Evolutionary conservation across 192 early-diverging fungal genomes (phyloP), one percentile per base, ranked within the genome.

Genomic region (Dissophora globulifera): DNA sequence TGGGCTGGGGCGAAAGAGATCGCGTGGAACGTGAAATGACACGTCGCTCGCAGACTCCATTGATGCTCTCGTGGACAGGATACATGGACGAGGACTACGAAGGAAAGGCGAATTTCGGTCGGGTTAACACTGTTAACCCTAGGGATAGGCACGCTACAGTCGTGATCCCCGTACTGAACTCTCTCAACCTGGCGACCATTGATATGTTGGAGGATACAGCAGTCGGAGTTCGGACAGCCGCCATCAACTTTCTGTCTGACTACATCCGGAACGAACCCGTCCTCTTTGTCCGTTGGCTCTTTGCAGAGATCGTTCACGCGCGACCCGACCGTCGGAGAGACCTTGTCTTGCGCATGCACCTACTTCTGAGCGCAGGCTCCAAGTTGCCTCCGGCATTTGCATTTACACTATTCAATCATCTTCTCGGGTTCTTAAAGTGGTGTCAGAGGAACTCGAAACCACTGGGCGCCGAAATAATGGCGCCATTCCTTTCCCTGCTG

Each of bases 351-450:
- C 75, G 83, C 20, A 51, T 88, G 2, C 67, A 72, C 2, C 60
- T 79, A 33, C 80, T 88, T 26, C 50, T 86, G 20, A 79, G 75
- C 19, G 76, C 80, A 50, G 78, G 82, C 48, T 64, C 80, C 17
- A 83, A 82, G 22, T 50, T 85, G 9, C 86, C 86, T 10, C 83
- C 86, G 0, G 82, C 60, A 0, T 86, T 88, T 60, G 66, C 83
- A 0, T 78, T 83, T 67, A 63, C 78, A 0, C 26, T 88, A 19
- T 84, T 86, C 65, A 88, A 88, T 31, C 80, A 86, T 57, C 61
- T 88, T 3, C 74, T 85, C 6, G 86, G 86, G 8, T 75, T 86
- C 26, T 45, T 88, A 2, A 88, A 88, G 60, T 88, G 86, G 84
- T 80, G 78, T 40, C 65, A 83, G 4, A 67, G 83, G 29, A 82